Evolutionary conservation across 2,329 filamentous ascomycete genomes (phyloP).

Genomic region (Arthrobotrys pseudoclavata): DNA sequence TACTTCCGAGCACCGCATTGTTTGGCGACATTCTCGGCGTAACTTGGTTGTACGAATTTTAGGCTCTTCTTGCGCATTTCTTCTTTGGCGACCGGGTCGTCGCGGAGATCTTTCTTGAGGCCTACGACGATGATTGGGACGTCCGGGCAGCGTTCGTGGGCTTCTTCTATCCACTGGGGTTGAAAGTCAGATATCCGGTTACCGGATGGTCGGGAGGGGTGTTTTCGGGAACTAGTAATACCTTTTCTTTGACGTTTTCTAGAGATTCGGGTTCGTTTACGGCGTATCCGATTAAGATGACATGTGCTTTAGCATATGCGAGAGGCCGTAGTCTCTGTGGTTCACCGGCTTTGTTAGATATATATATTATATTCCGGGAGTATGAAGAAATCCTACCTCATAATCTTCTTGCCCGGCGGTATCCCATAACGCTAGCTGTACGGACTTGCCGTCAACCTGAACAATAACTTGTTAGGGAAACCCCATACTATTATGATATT

Average conservation of each 20-base stretch:
- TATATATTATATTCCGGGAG: background rate
- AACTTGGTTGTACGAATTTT: constrained; percentile 84
- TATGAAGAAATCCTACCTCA: constrained; percentile 69
- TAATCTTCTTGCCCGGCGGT: constrained; percentile 99
- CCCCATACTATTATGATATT: background rate
- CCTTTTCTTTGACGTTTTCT: constrained; percentile 98
- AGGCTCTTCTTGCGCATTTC: constrained; percentile 97
- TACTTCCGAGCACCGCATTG: constrained; percentile 94
- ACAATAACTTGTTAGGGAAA: background rate
- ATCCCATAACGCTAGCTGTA: constrained; percentile 98
- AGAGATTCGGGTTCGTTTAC: constrained; percentile 95
- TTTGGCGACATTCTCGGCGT: constrained; percentile 85
- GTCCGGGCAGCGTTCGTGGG: constrained; percentile 87
- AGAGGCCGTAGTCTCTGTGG: constrained; percentile 81
- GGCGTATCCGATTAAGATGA: constrained; percentile 95
- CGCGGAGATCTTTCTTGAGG: constrained; percentile 95
- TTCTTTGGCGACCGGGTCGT: constrained; percentile 93
- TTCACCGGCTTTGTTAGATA: background rate
- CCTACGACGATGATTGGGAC: constrained; percentile 97
- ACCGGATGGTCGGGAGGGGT: background rate
- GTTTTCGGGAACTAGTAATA: constrained; percentile 65
- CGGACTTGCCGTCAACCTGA: constrained; percentile 86
- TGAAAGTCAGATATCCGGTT: constrained; percentile 11
- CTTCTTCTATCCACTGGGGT: constrained; percentile 91
- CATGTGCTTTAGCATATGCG: constrained; percentile 96